These are phyloP conservation scores for Plasmodium gaboni DNA, from an alignment of 169 alveolate species.

Conservation along the genomic window DNA sequence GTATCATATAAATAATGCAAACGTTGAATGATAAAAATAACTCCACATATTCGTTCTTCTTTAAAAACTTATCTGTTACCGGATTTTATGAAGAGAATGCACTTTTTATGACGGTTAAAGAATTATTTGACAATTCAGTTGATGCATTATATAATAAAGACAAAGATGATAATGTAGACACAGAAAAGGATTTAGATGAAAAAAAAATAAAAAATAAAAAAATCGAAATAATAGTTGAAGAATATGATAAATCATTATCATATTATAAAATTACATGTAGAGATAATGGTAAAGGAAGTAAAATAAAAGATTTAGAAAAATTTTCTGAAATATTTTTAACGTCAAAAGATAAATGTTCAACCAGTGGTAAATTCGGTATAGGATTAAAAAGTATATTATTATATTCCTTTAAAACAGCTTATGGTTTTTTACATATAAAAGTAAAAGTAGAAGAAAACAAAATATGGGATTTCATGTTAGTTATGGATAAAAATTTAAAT, in stretches of 20 bases:
- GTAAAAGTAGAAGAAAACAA: constrained; percentile 62
- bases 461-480: constrained; percentile 76
- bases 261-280: constrained; percentile 69
- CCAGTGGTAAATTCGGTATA: constrained; percentile 74
- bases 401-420: constrained; percentile 73
- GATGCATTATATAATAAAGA: constrained; percentile 48
- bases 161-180: constrained; percentile 4
- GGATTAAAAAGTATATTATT: constrained; percentile 69
- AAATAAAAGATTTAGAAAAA: constrained; percentile 72
- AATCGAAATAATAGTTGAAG: constrained; percentile 48
- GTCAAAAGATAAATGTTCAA: constrained; percentile 62
- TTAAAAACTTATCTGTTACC: constrained; percentile 70
- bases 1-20: constrained; percentile 1
- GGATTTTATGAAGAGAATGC: constrained; percentile 77
- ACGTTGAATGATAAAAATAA: constrained; percentile 20
- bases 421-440: constrained; percentile 75
- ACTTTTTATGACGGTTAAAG: constrained; percentile 76
- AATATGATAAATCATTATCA: constrained; percentile 47
- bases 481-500: constrained; percentile 69
- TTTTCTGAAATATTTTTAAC: constrained; percentile 75
- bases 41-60: constrained; percentile 73
- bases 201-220: constrained; percentile 16
- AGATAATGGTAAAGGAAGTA: constrained; percentile 74
- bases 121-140: constrained; percentile 73
- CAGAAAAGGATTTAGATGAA: not conserved